Evolutionary conservation across 2,329 filamentous ascomycete genomes (phyloP).

Genomic region (Fusarium musae): DNA sequence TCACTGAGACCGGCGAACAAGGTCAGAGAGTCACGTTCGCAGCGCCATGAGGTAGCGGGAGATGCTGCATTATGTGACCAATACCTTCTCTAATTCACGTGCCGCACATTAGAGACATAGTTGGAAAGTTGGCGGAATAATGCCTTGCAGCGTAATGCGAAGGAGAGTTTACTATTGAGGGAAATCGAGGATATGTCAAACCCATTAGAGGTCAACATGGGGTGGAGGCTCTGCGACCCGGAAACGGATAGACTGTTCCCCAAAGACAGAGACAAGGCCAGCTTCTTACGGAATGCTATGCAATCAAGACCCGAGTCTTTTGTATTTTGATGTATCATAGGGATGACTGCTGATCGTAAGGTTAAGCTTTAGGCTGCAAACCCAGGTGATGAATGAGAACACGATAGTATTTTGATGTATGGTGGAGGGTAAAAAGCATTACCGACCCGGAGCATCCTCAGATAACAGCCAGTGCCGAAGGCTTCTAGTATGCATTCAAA

Average conservation of each 20-base stretch:
- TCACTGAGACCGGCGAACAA: background rate
- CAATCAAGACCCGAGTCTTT: background rate
- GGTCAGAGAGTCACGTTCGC: background rate
- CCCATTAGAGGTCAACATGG: background rate
- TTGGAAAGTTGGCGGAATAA: background rate
- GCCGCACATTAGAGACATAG: background rate
- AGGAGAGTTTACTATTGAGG: no score
- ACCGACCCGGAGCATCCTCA: background rate
- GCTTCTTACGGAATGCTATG: background rate
- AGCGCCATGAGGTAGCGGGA: background rate
- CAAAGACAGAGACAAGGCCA: background rate
- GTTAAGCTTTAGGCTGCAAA: no score
- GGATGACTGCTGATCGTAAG: no score
- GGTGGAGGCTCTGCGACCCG: background rate
- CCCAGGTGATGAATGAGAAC: no score
- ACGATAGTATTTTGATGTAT: background rate
- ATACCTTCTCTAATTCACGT: background rate
- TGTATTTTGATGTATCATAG: background rate
- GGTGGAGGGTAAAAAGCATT: fast-evolving
- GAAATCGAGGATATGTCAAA: background rate
- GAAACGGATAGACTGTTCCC: background rate
- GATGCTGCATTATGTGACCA: background rate
- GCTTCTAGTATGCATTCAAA: no score
- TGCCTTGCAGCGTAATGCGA: background rate
- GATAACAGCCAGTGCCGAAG: no score